Percentiles rank a stretch among this genome's conserved stretches.
Conservation (phyloP, 306 rosid species). For the Parietaria judaica region DNA sequence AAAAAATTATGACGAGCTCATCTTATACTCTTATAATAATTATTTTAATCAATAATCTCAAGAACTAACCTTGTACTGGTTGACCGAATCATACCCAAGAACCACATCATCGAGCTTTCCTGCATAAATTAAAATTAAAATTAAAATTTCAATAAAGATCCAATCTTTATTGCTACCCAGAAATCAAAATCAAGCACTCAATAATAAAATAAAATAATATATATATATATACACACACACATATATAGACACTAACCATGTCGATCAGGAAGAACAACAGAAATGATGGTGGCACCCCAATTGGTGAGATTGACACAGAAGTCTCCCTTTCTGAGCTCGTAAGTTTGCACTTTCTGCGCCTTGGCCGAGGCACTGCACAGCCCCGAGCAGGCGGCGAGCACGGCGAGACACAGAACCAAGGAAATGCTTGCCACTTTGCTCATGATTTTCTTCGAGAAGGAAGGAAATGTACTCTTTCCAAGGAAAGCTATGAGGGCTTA, state of each 20-base stretch:
- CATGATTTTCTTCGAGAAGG: too few relatives aligned
- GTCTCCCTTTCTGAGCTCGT: constrained; percentile 36
- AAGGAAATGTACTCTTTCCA: too few relatives aligned
- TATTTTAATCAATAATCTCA: background rate
- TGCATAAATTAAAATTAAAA: constrained; percentile 15
- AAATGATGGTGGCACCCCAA: constrained; percentile 53
- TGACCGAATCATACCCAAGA: constrained; percentile 67
- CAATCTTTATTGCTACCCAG: constrained; percentile 8
- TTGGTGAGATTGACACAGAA: constrained; percentile 41
- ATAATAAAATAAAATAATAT: background rate
- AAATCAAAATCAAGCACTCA: background rate
- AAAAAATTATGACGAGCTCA: too few relatives aligned
- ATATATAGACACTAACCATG: constrained; percentile 29
- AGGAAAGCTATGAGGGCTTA: too few relatives aligned
- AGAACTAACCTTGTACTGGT: constrained; percentile 46
- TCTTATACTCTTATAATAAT: background rate
- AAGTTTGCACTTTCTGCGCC: constrained; percentile 20
- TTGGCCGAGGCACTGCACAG: constrained; percentile 19
- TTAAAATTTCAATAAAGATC: background rate
- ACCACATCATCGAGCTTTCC: constrained; percentile 68
- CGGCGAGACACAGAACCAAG: constrained; percentile 24
- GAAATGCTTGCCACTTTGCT: constrained; percentile 24
- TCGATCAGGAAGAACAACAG: constrained; percentile 40
- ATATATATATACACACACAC: background rate
- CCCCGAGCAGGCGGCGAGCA: constrained; percentile 28